Conservation (phyloP, 1,139 yeast genomes). For the Taphrina deformans region DNA sequence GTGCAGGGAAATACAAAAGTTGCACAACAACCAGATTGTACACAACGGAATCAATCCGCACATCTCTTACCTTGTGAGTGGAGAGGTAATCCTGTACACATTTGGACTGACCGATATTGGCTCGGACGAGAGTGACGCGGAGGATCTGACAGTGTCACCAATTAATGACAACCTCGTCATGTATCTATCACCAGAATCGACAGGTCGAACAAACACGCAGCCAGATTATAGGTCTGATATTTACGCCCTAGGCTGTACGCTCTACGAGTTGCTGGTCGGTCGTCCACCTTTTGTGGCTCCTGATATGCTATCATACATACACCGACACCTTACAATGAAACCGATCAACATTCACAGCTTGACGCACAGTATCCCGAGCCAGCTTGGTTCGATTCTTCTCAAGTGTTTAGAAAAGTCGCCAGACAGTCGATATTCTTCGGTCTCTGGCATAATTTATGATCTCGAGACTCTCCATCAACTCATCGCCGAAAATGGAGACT, state of each 20-base stretch:
- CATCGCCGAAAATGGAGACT: background rate
- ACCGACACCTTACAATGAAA: constrained; percentile 7
- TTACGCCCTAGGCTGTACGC: constrained; percentile 9
- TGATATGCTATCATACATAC: constrained; percentile 8
- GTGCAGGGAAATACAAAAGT: constrained; percentile 1
- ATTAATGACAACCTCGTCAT: background rate
- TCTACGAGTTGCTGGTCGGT: constrained; percentile 13
- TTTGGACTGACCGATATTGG: background rate
- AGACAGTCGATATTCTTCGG: constrained; percentile 8
- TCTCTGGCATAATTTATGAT: constrained; percentile 16
- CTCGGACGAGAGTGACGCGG: background rate
- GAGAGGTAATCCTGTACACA: background rate
- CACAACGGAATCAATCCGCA: constrained; percentile 14
- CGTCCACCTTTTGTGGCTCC: constrained; percentile 12
- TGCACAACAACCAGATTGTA: constrained; percentile 6
- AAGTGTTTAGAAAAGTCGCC: constrained; percentile 15
- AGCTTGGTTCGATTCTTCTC: background rate
- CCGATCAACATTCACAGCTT: background rate
- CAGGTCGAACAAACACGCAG: constrained; percentile 12
- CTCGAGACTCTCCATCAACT: background rate
- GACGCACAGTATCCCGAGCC: background rate
- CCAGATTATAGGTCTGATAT: constrained; percentile 21
- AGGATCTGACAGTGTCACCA: background rate
- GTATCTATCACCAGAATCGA: constrained; percentile 20
- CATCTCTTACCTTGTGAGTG: background rate